phyloP scores from a whole-genome alignment of 2,329 filamentous ascomycete genomes.

The Cytospora piceicola region DNA sequence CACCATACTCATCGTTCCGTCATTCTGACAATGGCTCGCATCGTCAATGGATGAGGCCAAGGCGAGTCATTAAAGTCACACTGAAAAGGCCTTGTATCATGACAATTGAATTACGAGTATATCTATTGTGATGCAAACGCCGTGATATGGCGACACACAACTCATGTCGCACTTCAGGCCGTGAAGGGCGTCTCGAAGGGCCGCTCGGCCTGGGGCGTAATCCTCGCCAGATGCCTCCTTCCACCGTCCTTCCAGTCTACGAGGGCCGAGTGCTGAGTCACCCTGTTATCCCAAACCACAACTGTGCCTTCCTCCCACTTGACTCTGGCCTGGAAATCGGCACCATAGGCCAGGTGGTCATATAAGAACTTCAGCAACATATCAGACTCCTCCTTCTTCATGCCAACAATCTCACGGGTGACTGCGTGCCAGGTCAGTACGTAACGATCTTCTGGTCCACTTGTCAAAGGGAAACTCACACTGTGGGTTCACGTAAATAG shows the following conservation, averaged over 20 bases:
- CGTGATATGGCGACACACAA: not conserved
- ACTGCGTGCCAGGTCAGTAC: conserved; percentile 51
- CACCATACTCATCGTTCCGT: conserved; percentile 9
- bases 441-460: not conserved
- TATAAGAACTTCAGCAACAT: conserved; percentile 76
- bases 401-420: conserved; percentile 77
- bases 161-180: conserved; percentile 26
- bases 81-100: not conserved
- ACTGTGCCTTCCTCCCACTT: conserved; percentile 82
- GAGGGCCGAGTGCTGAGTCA: conserved; percentile 77
- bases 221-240: conserved; percentile 76
- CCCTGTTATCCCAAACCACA: conserved; percentile 84
- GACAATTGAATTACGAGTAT: not conserved
- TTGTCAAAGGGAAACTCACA: conserved; percentile 56
- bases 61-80: not conserved
- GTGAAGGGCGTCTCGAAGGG: conserved; percentile 72
- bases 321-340: conserved; percentile 74
- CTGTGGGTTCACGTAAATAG: conserved; percentile 80
- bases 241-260: conserved; percentile 82
- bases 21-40: not conserved
- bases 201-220: conserved; percentile 80
- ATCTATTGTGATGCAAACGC: not conserved
- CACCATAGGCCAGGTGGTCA: conserved; percentile 72
- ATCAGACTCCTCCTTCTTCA: conserved; percentile 87
- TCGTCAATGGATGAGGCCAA: not conserved